Evolutionary conservation across 495 filamentous ascomycete genomes (phyloP).

Genomic region (Cercophora samala): DNA sequence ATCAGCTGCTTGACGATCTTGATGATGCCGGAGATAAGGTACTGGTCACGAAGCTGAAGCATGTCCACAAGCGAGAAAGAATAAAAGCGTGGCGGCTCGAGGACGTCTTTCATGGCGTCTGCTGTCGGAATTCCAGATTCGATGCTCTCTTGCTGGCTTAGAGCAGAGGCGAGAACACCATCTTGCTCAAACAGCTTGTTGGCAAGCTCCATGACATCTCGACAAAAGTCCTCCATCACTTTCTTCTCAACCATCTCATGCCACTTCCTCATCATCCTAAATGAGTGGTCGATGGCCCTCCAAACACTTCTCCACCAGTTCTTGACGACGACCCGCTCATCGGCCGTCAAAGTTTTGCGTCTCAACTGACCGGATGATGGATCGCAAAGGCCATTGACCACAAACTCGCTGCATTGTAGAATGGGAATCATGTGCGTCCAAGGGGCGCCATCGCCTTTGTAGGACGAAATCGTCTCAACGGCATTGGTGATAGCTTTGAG

Average conservation of each 20-base stretch:
- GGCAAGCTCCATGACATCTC: slow-evolving; percentile 90
- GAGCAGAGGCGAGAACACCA: slow-evolving; percentile 67
- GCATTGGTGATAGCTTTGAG: slow-evolving; percentile 38
- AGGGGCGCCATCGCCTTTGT: slow-evolving; percentile 51
- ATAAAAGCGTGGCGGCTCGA: slow-evolving; percentile 59
- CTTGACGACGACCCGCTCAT: slow-evolving; percentile 61
- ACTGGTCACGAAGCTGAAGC: slow-evolving; percentile 79
- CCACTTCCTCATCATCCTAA: slow-evolving; percentile 78
- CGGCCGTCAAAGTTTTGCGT: slow-evolving; percentile 54
- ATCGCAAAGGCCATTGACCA: slow-evolving; percentile 80
- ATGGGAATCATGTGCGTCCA: slow-evolving; percentile 66
- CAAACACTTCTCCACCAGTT: slow-evolving; percentile 81
- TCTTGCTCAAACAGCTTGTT: slow-evolving; percentile 81
- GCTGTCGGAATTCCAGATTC: slow-evolving; percentile 45
- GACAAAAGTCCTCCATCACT: slow-evolving; percentile 83
- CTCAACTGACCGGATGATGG: slow-evolving; percentile 74
- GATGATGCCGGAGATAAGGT: slow-evolving; percentile 71
- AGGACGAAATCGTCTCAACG: slow-evolving; percentile 47
- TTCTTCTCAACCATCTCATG: slow-evolving; percentile 63
- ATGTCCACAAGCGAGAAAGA: slow-evolving; percentile 72
- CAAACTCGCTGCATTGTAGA: slow-evolving; percentile 68
- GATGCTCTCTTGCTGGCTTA: slow-evolving; percentile 44
- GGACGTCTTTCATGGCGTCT: slow-evolving; percentile 50
- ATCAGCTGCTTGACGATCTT: slow-evolving; percentile 65
- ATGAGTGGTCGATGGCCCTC: slow-evolving; percentile 74